These are phyloP conservation scores for Eragrostis nindensis DNA, from an alignment of 176 grass and related monocot species.

Conservation along the genomic window DNA sequence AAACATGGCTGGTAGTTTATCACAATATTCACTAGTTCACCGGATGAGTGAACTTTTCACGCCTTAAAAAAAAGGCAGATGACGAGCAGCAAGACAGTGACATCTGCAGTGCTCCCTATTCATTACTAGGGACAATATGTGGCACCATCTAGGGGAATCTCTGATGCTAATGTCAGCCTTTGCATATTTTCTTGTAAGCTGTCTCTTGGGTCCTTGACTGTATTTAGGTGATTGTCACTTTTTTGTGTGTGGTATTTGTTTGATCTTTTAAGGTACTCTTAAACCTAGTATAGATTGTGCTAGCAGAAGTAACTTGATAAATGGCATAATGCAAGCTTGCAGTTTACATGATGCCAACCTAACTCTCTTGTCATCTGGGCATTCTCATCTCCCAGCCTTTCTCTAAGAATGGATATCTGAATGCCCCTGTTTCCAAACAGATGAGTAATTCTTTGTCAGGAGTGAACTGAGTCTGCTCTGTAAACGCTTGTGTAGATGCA, in stretches of 20 bases:
- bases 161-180: too few species aligned
- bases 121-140: too few species aligned
- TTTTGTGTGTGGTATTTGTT: neutral
- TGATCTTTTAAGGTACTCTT: too few species aligned
- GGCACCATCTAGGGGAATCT: neutral
- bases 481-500: neutral
- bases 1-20: neutral
- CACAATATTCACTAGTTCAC: neutral
- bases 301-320: neutral
- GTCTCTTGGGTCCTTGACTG: neutral
- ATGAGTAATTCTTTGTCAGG: too few species aligned
- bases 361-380: neutral
- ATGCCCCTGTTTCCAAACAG: too few species aligned
- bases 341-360: neutral
- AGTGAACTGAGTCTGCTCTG: too few species aligned
- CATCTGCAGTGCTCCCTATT: neutral
- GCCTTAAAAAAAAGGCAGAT: neutral
- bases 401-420: neutral
- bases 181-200: neutral
- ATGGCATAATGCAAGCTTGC: neutral
- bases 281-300: neutral
- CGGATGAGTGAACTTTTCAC: neutral
- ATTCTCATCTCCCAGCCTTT: neutral
- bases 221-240: neutral
- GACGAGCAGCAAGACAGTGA: neutral